Percentiles rank a stretch among this genome's conserved stretches.
Conservation (phyloP, 2,329 filamentous ascomycete genomes). For the Periconia sp. region DNA sequence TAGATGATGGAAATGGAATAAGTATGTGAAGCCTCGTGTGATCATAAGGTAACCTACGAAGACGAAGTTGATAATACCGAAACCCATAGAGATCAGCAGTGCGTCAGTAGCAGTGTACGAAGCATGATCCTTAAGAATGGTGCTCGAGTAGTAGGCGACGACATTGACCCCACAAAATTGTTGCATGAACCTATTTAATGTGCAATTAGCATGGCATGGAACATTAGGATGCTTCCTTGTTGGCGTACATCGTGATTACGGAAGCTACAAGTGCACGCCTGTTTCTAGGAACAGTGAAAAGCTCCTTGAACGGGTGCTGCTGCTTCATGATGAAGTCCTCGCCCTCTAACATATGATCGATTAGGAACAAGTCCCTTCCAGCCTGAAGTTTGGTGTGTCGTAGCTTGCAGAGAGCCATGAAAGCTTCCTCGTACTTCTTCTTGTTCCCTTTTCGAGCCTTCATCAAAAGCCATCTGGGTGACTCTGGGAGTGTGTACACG, state of each 20-base stretch:
- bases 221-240: too few species aligned
- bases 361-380: constrained; percentile 60
- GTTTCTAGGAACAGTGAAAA: constrained; percentile 27
- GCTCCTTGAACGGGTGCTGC: constrained; percentile 27
- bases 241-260: constrained; percentile 31
- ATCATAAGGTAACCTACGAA: constrained; percentile 49
- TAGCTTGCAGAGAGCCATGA: constrained; percentile 55
- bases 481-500: constrained; percentile 23
- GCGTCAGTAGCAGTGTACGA: constrained; percentile 33
- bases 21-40: too few species aligned
- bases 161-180: constrained; percentile 30
- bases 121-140: constrained; percentile 28
- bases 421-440: constrained; percentile 26
- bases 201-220: too few species aligned
- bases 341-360: constrained; percentile 32
- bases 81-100: constrained; percentile 44
- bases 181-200: too few species aligned
- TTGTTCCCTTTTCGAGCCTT: constrained; percentile 23
- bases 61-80: constrained; percentile 50
- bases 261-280: constrained; percentile 26
- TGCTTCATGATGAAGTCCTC: constrained; percentile 38
- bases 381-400: constrained; percentile 58
- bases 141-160: constrained; percentile 21
- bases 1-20: too few species aligned
- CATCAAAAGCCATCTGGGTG: constrained; percentile 24